Base-by-base conservation (phyloP, 306 rosid genomes). In the Abrus pulchellus region DNA sequence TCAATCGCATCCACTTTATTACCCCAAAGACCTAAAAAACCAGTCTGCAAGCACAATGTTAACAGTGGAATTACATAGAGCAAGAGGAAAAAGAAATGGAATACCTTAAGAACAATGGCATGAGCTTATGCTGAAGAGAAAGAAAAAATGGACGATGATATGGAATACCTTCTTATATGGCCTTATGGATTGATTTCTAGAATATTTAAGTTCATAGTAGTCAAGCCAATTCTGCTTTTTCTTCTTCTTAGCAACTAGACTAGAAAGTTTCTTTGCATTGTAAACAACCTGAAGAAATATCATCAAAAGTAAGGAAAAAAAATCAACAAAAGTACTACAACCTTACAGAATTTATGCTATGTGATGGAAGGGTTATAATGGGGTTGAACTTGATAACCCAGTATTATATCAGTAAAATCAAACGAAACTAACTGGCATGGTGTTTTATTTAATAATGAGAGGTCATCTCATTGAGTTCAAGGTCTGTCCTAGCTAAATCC, bases 201-300 rank as follows among this genome's bases (percentile, higher is more conserved):
- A 87, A 89, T 84, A 87, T 82, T 89, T 91, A 68, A 91, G 89
- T 82, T 91, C 90, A 83, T 93, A 91, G 86, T 81, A 93, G 83
- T 93, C 98, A 43, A 93, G 98, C 99, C 99, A 93, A 83, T 95
- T 95, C 88, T 85, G 90, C 62, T 20, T 44, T 65, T 85, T 95
- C 80, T 90, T 91, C 94, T 90, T 93, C 90, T 91, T 86, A 66
- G 92, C 61, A 50, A 93, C 97, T 70, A 93, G 86, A 72, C 76
- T 41, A 41, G 98, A 93, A 79, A 93, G 97, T 65, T 90, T 89
- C 76, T 82, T 95, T 61, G 99, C 97, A 87, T 95, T 50, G 74
- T 90, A 90, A 83, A 95, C 93, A 50, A 90, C 92, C 99, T 95
- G 96, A 83, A 84, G 43, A 71, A 67, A 80, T 69, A 49, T 4